Evolutionary conservation across 108 stramenopile genomes (phyloP).

Genomic region (Nitzschia inconspicua): DNA sequence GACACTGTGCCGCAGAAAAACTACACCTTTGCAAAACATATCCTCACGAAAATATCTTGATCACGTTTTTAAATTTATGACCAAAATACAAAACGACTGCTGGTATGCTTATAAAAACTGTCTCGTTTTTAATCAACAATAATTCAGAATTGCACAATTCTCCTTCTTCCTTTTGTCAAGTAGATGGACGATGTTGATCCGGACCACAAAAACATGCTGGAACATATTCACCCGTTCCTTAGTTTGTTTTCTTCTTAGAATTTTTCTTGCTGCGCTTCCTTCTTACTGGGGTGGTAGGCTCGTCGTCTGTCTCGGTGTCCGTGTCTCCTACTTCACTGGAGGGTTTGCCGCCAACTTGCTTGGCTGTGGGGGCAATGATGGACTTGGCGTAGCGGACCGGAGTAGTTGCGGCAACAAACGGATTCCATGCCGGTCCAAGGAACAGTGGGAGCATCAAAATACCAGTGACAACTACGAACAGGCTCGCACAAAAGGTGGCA

Average conservation of each 20-base stretch:
- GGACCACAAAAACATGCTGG: too few relatives aligned
- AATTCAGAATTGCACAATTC: too few relatives aligned
- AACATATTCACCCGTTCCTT: too few relatives aligned
- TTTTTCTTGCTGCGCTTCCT: background rate
- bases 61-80: background rate
- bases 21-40: conserved; percentile 87
- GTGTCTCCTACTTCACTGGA: background rate
- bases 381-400: too few relatives aligned
- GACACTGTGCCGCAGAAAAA: conserved; percentile 47
- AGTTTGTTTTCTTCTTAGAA: background rate
- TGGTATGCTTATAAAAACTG: too few relatives aligned
- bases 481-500: conserved; percentile 44
- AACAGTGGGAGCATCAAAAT: conserved; percentile 62
- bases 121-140: too few relatives aligned
- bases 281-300: background rate
- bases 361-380: conserved; percentile 2
- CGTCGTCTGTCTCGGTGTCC: background rate
- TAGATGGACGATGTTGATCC: too few relatives aligned
- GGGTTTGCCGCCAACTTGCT: background rate
- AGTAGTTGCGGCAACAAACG: conserved; percentile 31
- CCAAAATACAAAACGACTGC: background rate
- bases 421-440: conserved; percentile 69
- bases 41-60: conserved; percentile 83
- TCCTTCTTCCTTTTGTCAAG: too few relatives aligned
- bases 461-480: conserved; percentile 68